Conservation (phyloP, 2,329 filamentous ascomycete genomes). For the Huntiella savannae region DNA sequence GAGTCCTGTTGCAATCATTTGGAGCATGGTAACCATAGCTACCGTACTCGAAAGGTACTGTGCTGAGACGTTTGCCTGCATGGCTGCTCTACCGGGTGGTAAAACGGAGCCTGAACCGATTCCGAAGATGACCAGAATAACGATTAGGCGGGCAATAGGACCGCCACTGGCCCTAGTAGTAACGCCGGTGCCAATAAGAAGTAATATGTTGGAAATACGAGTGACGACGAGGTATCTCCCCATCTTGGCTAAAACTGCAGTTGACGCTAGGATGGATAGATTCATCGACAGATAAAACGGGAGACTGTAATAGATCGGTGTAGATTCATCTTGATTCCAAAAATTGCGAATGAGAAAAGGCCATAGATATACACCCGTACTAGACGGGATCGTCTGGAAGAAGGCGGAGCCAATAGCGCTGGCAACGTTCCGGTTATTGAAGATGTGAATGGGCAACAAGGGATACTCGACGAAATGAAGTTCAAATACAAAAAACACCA, state of each 20-base stretch:
- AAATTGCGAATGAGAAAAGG: background rate
- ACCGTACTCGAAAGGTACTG: background rate
- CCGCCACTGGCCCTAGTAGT: background rate
- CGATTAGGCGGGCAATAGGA: background rate
- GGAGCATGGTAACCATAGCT: slow-evolving; percentile 3
- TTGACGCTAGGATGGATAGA: background rate
- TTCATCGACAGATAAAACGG: slow-evolving; percentile 1
- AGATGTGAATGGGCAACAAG: slow-evolving; percentile 3
- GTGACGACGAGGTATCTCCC: background rate
- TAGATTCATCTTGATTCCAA: background rate
- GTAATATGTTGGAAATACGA: slow-evolving; percentile 1
- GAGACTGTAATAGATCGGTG: background rate
- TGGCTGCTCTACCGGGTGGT: slow-evolving; percentile 2
- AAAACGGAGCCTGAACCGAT: slow-evolving; percentile 2
- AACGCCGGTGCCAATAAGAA: background rate
- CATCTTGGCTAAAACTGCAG: slow-evolving; percentile 4
- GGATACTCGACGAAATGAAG: background rate
- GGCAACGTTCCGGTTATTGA: background rate
- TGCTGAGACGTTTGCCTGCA: slow-evolving; percentile 3
- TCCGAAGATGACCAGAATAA: slow-evolving; percentile 4
- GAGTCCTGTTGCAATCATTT: background rate
- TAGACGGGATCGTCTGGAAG: slow-evolving; percentile 4
- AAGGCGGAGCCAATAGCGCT: background rate
- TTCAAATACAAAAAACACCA: background rate
- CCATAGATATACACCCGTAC: slow-evolving; percentile 1